A percentile compares a stretch with the other conserved stretches of the same genome.
Conservation (phyloP, 768 basidiomycete species). For the Daedaleopsis nitida region DNA sequence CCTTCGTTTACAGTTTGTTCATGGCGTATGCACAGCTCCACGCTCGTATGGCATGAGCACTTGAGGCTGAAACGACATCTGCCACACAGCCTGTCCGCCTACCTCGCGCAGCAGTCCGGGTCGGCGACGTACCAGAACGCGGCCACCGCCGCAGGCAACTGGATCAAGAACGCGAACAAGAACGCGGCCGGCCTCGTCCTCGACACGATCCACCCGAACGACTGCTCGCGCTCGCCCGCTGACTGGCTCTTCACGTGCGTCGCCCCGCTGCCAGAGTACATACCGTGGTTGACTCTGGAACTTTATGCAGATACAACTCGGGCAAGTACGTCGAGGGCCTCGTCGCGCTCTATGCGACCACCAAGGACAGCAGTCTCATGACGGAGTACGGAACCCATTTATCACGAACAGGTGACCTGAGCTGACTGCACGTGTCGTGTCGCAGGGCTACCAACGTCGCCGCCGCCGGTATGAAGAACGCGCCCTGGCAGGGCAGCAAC, state of each 20-base stretch:
- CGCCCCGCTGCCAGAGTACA: no score
- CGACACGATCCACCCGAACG: conserved; percentile 47
- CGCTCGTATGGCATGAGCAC: no score
- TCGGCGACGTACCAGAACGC: conserved; percentile 48
- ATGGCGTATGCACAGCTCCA: no score
- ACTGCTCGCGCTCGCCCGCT: conserved; percentile 48
- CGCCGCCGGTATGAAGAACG: conserved; percentile 44
- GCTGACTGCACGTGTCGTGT: background rate
- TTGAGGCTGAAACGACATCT: background rate
- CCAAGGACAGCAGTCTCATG: conserved; percentile 44
- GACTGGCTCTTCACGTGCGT: conserved; percentile 35
- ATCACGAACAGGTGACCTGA: no score
- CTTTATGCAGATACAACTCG: conserved; percentile 51
- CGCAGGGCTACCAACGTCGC: conserved; percentile 39
- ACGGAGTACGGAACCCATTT: conserved; percentile 35
- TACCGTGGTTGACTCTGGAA: no score
- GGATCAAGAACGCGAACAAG: conserved; percentile 50
- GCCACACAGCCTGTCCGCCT: conserved; percentile 45
- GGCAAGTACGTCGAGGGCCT: conserved; percentile 58
- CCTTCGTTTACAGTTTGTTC: no score
- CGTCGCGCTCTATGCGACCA: conserved; percentile 45
- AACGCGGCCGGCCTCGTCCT: conserved; percentile 44
- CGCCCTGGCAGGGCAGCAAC: conserved; percentile 48
- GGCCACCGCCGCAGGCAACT: conserved; percentile 47
- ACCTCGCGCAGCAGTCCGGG: conserved; percentile 47